Evolutionary conservation across 1,284 basidiomycete species (phyloP).

Genomic region (Apiotrichum mycotoxinovorans): DNA sequence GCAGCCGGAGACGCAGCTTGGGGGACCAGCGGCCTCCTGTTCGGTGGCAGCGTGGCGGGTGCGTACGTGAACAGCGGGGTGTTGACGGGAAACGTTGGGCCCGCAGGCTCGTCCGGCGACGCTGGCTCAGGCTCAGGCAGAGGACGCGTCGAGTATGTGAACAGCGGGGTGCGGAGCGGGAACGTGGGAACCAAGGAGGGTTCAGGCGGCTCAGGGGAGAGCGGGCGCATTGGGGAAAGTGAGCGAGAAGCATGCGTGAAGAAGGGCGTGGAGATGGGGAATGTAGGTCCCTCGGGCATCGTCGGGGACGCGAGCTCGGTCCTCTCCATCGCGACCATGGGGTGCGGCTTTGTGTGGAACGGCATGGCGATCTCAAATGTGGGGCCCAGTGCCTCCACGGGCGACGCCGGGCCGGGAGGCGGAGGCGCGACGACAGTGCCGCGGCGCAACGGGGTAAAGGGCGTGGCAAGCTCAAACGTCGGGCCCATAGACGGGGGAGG

Average conservation of each 20-base stretch:
- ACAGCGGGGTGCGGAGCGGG: not conserved
- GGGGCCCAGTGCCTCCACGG: not conserved
- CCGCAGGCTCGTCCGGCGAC: not conserved
- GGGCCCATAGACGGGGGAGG: not conserved
- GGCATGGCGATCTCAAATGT: not conserved
- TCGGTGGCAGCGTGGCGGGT: not conserved
- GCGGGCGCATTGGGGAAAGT: not conserved
- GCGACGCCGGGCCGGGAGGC: not conserved
- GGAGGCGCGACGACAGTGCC: not conserved
- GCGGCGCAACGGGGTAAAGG: not conserved
- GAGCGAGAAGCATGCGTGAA: not conserved
- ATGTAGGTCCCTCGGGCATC: not conserved
- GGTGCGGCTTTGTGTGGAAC: not conserved
- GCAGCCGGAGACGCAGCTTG: not conserved
- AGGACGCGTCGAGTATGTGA: not conserved
- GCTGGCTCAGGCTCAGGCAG: not conserved
- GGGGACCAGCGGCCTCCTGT: not conserved
- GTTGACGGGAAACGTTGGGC: not conserved
- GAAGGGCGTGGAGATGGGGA: not conserved
- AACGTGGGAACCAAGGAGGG: not conserved
- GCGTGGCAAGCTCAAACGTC: not conserved
- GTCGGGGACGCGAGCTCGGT: not conserved
- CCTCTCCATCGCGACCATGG: too few species aligned
- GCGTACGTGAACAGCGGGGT: slow-evolving; percentile 1
- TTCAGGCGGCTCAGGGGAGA: not conserved